Percentiles rank a stretch among this genome's conserved stretches.
phyloP scores from a whole-genome alignment of 148 eudicot genomes.

The Chenopodium album region DNA sequence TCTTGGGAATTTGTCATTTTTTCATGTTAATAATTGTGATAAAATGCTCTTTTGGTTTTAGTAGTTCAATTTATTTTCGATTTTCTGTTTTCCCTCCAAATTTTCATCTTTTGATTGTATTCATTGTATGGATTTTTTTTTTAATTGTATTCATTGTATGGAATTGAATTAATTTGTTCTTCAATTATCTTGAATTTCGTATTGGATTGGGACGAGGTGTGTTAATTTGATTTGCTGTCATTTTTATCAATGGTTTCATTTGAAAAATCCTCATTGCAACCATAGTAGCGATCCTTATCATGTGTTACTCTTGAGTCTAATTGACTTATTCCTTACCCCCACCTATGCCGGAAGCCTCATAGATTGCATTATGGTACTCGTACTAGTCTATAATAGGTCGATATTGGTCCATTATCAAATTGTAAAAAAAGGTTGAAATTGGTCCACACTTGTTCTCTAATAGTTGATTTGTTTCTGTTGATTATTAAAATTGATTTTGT shows the following conservation, averaged over 20 bases:
- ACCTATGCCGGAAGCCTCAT: neutral
- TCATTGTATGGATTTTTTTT: neutral
- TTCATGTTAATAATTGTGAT: slow-evolving; percentile 13
- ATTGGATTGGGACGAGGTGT: neutral
- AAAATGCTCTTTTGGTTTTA: neutral
- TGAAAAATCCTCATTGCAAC: neutral
- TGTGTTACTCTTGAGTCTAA: neutral
- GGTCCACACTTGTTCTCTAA: neutral
- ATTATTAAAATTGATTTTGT: too few species aligned
- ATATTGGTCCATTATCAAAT: too few species aligned
- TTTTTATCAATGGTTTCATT: neutral
- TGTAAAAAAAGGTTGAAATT: too few species aligned
- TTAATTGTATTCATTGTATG: neutral
- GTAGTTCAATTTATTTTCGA: neutral
- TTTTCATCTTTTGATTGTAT: neutral
- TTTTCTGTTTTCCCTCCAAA: neutral
- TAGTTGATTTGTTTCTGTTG: neutral
- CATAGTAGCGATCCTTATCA: neutral
- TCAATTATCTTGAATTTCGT: neutral
- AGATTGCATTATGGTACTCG: neutral
- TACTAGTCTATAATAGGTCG: too few species aligned
- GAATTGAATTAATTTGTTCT: neutral
- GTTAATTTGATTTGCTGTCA: neutral
- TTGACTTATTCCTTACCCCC: neutral
- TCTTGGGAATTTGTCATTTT: slow-evolving; percentile 25